Evolutionary conservation across 2,329 filamentous ascomycete species (phyloP).

Genomic region (Cordyceps farinosa): DNA sequence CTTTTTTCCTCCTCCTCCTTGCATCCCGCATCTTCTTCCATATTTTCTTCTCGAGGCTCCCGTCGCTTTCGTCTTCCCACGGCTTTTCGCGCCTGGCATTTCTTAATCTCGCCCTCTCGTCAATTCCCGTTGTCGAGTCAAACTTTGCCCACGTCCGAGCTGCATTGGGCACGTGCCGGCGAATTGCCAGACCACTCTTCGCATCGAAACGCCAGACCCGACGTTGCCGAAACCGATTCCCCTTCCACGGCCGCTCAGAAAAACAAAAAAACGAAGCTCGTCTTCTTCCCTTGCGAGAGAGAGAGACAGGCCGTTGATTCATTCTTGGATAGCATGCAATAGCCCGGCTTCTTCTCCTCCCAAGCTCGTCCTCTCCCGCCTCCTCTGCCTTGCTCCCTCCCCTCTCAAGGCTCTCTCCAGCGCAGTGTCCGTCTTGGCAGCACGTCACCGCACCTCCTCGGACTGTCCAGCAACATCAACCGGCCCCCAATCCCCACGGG

Average conservation of each 20-base stretch:
- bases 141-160: not conserved
- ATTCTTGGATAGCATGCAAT: conserved; percentile 19
- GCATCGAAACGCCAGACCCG: not conserved
- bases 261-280: not conserved
- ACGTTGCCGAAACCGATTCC: not conserved
- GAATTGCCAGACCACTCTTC: conserved; percentile 1
- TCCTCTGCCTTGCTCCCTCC: not conserved
- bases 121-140: not conserved
- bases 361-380: not conserved
- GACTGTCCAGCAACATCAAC: conserved; percentile 1
- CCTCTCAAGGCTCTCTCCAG: not conserved
- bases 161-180: conserved; percentile 12
- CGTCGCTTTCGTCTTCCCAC: conserved; percentile 10
- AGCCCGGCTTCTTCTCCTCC: not conserved
- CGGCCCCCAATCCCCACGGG: not conserved
- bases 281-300: not conserved
- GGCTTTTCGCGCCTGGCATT: conserved; percentile 1
- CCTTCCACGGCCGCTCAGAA: not conserved
- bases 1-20: conserved; percentile 29
- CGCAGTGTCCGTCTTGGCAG: not conserved
- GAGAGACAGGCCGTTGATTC: not conserved
- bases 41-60: conserved; percentile 19
- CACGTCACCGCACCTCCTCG: conserved; percentile 3
- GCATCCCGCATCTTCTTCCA: conserved; percentile 19
- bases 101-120: conserved; percentile 1